These are phyloP conservation scores for Tripterygium wilfordii DNA, from an alignment of 177 flowering plant species.

Conservation along the genomic window DNA sequence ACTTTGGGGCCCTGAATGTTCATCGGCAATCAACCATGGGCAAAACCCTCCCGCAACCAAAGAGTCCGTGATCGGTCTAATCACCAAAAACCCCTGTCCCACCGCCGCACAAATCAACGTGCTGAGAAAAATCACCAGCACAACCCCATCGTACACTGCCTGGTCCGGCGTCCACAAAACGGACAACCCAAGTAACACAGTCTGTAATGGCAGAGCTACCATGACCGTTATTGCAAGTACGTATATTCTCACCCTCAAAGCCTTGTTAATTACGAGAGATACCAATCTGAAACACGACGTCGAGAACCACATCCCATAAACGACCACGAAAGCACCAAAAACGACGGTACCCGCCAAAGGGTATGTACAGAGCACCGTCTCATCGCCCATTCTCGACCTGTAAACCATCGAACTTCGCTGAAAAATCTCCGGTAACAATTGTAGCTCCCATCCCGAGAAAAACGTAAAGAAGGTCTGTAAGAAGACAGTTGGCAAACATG, in stretches of 20 bases:
- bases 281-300: conserved; percentile 42
- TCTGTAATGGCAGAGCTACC: conserved; percentile 29
- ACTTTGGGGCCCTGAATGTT: no score
- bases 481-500: conserved; percentile 31
- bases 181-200: conserved; percentile 26
- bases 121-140: conserved; percentile 27
- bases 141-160: conserved; percentile 9
- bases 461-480: conserved; percentile 33
- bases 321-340: conserved; percentile 35
- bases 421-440: conserved; percentile 19
- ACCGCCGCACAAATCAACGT: conserved; percentile 33
- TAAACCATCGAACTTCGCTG: conserved; percentile 9
- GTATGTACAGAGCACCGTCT: conserved; percentile 37
- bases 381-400: conserved; percentile 4
- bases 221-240: conserved; percentile 29
- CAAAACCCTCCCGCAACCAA: conserved; percentile 26
- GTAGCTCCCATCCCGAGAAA: neutral
- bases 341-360: conserved; percentile 42
- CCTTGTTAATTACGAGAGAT: conserved; percentile 58
- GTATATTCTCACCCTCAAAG: conserved; percentile 36
- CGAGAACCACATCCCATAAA: conserved; percentile 34
- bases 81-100: conserved; percentile 53
- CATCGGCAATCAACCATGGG: neutral
- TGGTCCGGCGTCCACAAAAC: conserved; percentile 37
- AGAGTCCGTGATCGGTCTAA: conserved; percentile 55